Evolutionary conservation across 306 rosid genomes (phyloP), one percentile per base, ranked within the genome.

Genomic region (Ceratonia siliqua): DNA sequence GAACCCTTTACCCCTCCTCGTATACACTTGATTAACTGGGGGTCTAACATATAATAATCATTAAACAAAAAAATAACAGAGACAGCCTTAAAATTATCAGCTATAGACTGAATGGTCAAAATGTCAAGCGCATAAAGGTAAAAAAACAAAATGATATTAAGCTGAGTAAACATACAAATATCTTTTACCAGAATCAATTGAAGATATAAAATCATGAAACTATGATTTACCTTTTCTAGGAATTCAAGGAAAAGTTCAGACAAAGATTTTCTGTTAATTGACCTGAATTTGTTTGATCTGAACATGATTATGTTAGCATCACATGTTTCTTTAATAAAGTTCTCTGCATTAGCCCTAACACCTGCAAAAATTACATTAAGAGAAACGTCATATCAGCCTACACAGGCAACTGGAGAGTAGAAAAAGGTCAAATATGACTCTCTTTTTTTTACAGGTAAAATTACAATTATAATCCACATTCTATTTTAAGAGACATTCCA

Each of bases 211-310:
- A 66, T 28, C 78, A 70, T 18, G 49, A 55, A 54, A 54, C 62
- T 36, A 68, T 46, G 1, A 48, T 54, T 62, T 80, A 90, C 98
- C 96, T 88, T 91, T 20, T 32, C 80, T 57, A 87, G 79, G 81
- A 94, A 91, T 46, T 94, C 87, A 74, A 81, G 35, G 76, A 91
- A 92, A 85, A 91, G 97, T 53, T 85, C 92, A 63, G 92, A 73
- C 88, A 92, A 72, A 53, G 98, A 75, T 55, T 85, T 85, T 36
- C 39, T 78, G 85, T 94, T 94, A 49, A 62, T 55, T 52, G 68
- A 55, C 77, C 95, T 90, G 22, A n/a, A 67, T 33, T 5, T 90
- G 79, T 70, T 56, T 32, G 84, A 62, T 43, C 18, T 52, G 68
- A 85, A 82, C 74, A 74, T 68, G 53, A 59, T 45, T 70, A 91